Base-by-base conservation (phyloP, 2,329 filamentous ascomycete species). In the Sarocladiaceae sp. region DNA sequence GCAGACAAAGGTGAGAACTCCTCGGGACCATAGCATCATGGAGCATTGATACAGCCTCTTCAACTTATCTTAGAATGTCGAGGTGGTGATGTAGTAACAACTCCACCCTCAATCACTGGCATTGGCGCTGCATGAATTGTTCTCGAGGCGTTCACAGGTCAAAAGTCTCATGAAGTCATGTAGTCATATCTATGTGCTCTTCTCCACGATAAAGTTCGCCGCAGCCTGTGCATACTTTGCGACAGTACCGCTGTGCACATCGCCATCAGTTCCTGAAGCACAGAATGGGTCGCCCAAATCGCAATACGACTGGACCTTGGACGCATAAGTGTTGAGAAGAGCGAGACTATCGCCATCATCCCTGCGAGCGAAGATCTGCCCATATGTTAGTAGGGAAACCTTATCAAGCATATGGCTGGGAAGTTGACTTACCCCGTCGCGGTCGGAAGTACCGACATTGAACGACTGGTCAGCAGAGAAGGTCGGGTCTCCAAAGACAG, bases 401-500 rank as follows among this genome's bases (percentile, higher is more conserved):
- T n/a, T n/a, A n/a, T n/a, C n/a, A n/a, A n/a, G n/a, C n/a, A n/a
- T n/a, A n/a, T n/a, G n/a, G n/a, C n/a, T n/a, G n/a, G n/a, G 15
- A 33, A 33, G 29, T 33, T 33, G 29, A 48, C 44, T 33, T 20
- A 48, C 44, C 3, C 44, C 54, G 40, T 53, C 51, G 25, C 20
- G 22, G 6, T 25, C 33, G 10, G 44, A 31, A 3, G 44, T 50
- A n/a, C 54, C 54, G 28, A 51, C 50, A 48, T 55, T 15, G 31
- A 53, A 55, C 18, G 31, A 48, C 48, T 55, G 54, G 40, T 51
- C 53, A 35, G 40, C 39, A 12, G 40, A 28, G 23, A 55, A 55
- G n/a, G 47, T 55, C 6, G 54, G 54, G 52, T 55, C 54, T 26
- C 54, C 54, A 31, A 55, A 55, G 28, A 53, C 52, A 25, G 52